phyloP scores from a whole-genome alignment of 2,329 filamentous ascomycete species.

The Rasamsonia emersonii region DNA sequence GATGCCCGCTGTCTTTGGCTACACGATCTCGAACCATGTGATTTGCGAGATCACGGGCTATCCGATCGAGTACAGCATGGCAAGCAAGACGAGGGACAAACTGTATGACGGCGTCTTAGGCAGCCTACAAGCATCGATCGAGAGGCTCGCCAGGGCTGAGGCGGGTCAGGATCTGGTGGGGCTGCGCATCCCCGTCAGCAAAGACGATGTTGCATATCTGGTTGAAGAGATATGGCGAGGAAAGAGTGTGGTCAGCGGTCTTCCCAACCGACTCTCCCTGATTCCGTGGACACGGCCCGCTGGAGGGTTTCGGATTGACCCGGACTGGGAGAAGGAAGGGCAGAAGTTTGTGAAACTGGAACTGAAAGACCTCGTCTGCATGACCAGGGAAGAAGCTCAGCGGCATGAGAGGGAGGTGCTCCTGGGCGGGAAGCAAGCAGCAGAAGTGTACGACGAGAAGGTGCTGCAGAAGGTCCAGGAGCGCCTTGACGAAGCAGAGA shows the following conservation, averaged over 20 bases:
- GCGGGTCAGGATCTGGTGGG: conserved; percentile 53
- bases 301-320: conserved; percentile 52
- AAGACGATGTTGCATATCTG: conserved; percentile 76
- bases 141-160: conserved; percentile 57
- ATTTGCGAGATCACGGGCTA: conserved; percentile 76
- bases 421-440: conserved; percentile 55
- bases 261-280: conserved; percentile 71
- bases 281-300: conserved; percentile 67
- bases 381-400: conserved; percentile 85
- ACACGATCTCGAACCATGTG: conserved; percentile 84
- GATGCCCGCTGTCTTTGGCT: conserved; percentile 94
- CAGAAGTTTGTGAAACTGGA: conserved; percentile 68
- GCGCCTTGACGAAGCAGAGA: conserved; percentile 58
- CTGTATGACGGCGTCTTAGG: conserved; percentile 81
- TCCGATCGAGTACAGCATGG: conserved; percentile 68
- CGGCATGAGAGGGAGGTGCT: conserved; percentile 75
- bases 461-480: conserved; percentile 60
- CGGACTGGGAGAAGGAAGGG: conserved; percentile 49
- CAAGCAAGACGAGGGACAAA: conserved; percentile 75
- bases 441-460: conserved; percentile 65
- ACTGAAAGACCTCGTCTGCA: conserved; percentile 68
- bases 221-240: conserved; percentile 83
- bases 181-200: conserved; percentile 67
- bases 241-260: conserved; percentile 71
- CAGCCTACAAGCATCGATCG: conserved; percentile 67